A percentile compares a stretch with the other conserved stretches of the same genome.
phyloP scores from a whole-genome alignment of 2,329 filamentous ascomycete species.

The Aspergillus sp. region DNA sequence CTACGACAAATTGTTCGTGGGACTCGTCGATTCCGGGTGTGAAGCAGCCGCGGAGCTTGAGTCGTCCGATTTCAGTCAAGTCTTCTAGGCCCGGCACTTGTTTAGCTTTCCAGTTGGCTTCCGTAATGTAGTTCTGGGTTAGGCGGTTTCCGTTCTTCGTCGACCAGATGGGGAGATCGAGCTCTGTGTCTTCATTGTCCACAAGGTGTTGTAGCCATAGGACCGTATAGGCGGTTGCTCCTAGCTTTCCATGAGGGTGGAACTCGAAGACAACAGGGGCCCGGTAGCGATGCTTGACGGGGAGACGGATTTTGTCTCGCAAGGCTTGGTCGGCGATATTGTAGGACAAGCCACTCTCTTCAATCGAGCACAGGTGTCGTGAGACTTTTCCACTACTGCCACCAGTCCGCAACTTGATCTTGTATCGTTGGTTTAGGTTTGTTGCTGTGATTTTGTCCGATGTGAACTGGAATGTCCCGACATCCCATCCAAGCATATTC shows the following conservation, averaged over 20 bases:
- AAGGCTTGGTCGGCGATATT: conserved; percentile 49
- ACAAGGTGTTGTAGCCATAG: conserved; percentile 82
- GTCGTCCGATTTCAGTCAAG: conserved; percentile 72
- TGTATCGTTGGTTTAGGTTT: conserved; percentile 58
- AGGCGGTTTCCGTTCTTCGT: conserved; percentile 71
- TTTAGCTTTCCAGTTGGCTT: conserved; percentile 62
- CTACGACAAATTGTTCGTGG: conserved; percentile 75
- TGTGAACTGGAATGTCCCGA: conserved; percentile 87
- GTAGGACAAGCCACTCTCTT: conserved; percentile 58
- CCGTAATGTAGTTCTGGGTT: conserved; percentile 87
- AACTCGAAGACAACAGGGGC: conserved; percentile 89
- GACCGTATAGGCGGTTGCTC: conserved; percentile 68
- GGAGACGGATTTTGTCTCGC: conserved; percentile 63
- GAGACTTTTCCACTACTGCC: conserved; percentile 71
- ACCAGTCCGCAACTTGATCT: conserved; percentile 75
- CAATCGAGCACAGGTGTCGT: conserved; percentile 56
- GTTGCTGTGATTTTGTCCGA: conserved; percentile 64
- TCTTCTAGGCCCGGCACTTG: conserved; percentile 67
- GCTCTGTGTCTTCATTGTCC: conserved; percentile 70
- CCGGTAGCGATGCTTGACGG: conserved; percentile 85
- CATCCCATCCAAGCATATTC: conserved; percentile 84
- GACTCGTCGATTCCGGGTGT: conserved; percentile 86
- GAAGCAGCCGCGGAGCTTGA: conserved; percentile 77
- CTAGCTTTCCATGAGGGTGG: conserved; percentile 63
- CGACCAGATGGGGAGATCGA: conserved; percentile 88